Conservation (phyloP, 805 yeast species). For the Wickerhamiella sergipiensis region DNA sequence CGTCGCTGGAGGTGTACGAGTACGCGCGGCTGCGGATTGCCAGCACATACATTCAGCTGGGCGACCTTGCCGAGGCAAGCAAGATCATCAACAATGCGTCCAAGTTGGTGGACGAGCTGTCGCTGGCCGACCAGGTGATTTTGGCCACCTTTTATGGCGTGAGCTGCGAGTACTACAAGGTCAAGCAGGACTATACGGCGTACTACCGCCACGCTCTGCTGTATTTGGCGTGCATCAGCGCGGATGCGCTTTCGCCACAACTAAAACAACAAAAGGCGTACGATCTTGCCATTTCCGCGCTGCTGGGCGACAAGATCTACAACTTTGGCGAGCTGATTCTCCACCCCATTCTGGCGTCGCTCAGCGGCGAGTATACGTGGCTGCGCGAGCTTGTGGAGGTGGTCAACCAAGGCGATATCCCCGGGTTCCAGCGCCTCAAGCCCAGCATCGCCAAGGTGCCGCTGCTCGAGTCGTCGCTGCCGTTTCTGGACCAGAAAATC, state of each 20-base stretch:
- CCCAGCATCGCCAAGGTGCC: slow-evolving; percentile 35
- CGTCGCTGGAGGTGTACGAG: slow-evolving; percentile 30
- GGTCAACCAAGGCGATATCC: slow-evolving; percentile 67
- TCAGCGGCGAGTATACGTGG: slow-evolving; percentile 49
- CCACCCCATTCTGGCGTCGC: slow-evolving; percentile 61
- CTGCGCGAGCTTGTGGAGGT: slow-evolving; percentile 53
- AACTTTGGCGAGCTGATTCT: slow-evolving; percentile 90
- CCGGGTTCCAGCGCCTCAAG: slow-evolving; percentile 40
- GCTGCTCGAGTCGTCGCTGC: slow-evolving; percentile 40
- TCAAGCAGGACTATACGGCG: slow-evolving; percentile 62
- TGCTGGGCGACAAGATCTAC: slow-evolving; percentile 82
- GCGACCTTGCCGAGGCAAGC: slow-evolving; percentile 45
- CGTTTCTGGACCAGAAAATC: slow-evolving; percentile 75
- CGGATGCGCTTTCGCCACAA: slow-evolving; percentile 27
- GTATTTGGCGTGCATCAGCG: slow-evolving; percentile 61
- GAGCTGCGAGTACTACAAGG: slow-evolving; percentile 60
- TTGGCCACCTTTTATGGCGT: slow-evolving; percentile 76
- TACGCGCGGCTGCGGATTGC: slow-evolving; percentile 63
- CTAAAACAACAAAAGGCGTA: slow-evolving; percentile 43
- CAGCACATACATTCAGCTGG: slow-evolving; percentile 45
- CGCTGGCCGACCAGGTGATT: slow-evolving; percentile 43
- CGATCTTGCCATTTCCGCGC: slow-evolving; percentile 73
- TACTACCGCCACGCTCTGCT: slow-evolving; percentile 73
- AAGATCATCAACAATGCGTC: slow-evolving; percentile 51
- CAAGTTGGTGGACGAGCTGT: slow-evolving; percentile 41